A percentile compares a stretch with the other conserved stretches of the same genome.
These are phyloP conservation scores for Pholiota molesta DNA, from an alignment of 768 basidiomycete species.

Conservation along the genomic window DNA sequence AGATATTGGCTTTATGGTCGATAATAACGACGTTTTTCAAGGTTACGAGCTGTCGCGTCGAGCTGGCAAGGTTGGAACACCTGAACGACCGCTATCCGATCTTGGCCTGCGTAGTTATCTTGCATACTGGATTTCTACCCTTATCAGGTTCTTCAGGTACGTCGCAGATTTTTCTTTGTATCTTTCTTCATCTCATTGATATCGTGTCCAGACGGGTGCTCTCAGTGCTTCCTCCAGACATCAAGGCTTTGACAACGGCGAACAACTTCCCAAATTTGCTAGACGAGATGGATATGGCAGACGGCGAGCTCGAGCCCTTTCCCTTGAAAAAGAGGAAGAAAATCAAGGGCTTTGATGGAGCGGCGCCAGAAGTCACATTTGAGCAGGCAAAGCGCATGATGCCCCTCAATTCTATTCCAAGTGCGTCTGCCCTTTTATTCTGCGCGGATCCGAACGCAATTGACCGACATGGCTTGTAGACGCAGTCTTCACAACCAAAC, in stretches of 20 bases:
- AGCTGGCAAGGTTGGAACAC: constrained; percentile 81
- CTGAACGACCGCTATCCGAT: constrained; percentile 93
- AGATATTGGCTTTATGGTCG: neutral
- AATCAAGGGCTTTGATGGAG: constrained; percentile 78
- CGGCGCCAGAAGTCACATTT: constrained; percentile 41
- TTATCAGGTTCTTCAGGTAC: constrained; percentile 82
- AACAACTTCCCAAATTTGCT: constrained; percentile 45
- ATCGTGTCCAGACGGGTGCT: constrained; percentile 49
- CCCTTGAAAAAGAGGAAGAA: constrained; percentile 44
- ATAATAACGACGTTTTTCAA: constrained; percentile 29
- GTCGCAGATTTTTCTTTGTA: constrained; percentile 17
- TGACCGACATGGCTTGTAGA: constrained; percentile 37
- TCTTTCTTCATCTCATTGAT: neutral
- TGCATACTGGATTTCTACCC: constrained; percentile 82
- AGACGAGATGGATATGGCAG: constrained; percentile 35
- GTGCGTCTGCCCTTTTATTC: constrained; percentile 29
- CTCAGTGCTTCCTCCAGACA: constrained; percentile 60
- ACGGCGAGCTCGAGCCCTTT: constrained; percentile 25
- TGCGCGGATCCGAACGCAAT: neutral
- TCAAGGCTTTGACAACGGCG: constrained; percentile 44
- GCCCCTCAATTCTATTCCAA: constrained; percentile 40
- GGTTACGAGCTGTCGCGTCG: constrained; percentile 92
- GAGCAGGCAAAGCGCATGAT: constrained; percentile 34
- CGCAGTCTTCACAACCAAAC: constrained; percentile 52
- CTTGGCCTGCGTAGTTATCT: constrained; percentile 91